These are phyloP conservation scores for Cryomyces minteri DNA, from an alignment of 495 filamentous ascomycete genomes.

Conservation along the genomic window DNA sequence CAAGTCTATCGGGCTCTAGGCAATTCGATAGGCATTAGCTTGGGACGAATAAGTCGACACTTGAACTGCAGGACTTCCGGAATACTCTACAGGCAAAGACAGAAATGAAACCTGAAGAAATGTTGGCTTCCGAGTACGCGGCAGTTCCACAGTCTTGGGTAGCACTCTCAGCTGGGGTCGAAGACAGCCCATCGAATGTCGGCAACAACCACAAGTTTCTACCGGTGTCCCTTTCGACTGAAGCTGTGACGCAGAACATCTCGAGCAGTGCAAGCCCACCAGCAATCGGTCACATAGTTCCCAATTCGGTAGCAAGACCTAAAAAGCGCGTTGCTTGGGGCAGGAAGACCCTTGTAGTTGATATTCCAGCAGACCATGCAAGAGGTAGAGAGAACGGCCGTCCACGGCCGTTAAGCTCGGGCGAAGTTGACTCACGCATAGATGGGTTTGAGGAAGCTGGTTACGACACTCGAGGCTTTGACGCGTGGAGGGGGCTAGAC, in stretches of 20 bases:
- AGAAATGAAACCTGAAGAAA: constrained; percentile 12
- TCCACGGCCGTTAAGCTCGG: constrained; percentile 36
- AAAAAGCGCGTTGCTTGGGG: constrained; percentile 17
- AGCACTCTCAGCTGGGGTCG: background rate
- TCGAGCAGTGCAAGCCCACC: background rate
- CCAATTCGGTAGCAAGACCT: background rate
- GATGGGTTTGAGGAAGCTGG: constrained; percentile 55
- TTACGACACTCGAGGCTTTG: constrained; percentile 59
- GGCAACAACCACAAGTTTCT: background rate
- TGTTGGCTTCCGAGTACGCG: constrained; percentile 16
- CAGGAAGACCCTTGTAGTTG: constrained; percentile 17
- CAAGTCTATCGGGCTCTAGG: too few relatives aligned
- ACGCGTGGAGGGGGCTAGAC: constrained; percentile 1
- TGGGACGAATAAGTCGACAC: constrained; percentile 16
- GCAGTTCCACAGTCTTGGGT: background rate
- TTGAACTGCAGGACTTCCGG: constrained; percentile 21
- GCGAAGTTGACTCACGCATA: constrained; percentile 46
- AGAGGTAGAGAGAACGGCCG: constrained; percentile 12
- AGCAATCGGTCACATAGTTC: background rate
- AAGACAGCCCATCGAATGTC: background rate
- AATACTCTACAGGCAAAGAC: constrained; percentile 10
- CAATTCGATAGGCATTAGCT: constrained; percentile 10
- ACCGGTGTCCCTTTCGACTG: background rate
- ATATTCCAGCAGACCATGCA: constrained; percentile 11
- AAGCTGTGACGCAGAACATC: background rate